phyloP scores from a whole-genome alignment of 139 green algal species.

The Chlorella sp. region DNA sequence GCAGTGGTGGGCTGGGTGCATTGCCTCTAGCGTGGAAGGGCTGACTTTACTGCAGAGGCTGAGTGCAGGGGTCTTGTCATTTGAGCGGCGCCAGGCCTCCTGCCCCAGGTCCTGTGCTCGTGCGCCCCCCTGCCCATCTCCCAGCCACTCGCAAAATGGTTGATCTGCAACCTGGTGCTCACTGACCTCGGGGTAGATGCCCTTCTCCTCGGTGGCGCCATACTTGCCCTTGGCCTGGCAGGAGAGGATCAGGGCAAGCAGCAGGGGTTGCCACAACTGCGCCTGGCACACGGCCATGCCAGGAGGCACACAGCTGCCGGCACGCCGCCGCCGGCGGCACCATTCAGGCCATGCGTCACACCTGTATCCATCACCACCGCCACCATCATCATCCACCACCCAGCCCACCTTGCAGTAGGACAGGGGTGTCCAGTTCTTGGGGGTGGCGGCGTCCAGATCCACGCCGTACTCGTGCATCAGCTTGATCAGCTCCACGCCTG shows the following conservation, averaged over 20 bases:
- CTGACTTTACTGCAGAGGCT: too few species aligned
- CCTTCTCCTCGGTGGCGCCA: constrained; percentile 93
- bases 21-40: too few species aligned
- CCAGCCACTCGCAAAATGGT: not conserved
- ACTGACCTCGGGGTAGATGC: constrained; percentile 93
- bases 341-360: too few species aligned
- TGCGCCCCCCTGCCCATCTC: not conserved
- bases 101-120: too few species aligned
- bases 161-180: not conserved
- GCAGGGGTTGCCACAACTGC: too few species aligned
- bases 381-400: too few species aligned
- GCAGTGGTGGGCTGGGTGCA: too few species aligned
- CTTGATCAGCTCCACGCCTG: constrained; percentile 85
- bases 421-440: constrained; percentile 89
- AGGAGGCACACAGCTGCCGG: too few species aligned
- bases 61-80: not conserved
- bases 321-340: too few species aligned
- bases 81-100: not conserved
- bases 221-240: constrained; percentile 90
- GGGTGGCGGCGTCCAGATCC: constrained; percentile 73
- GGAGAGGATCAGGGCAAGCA: too few species aligned
- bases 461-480: constrained; percentile 81
- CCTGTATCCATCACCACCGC: too few species aligned
- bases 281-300: too few species aligned
- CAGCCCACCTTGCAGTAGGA: constrained; percentile 70